Conservation (phyloP, 1,284 basidiomycete genomes). For the Porphyrellus sp. region DNA sequence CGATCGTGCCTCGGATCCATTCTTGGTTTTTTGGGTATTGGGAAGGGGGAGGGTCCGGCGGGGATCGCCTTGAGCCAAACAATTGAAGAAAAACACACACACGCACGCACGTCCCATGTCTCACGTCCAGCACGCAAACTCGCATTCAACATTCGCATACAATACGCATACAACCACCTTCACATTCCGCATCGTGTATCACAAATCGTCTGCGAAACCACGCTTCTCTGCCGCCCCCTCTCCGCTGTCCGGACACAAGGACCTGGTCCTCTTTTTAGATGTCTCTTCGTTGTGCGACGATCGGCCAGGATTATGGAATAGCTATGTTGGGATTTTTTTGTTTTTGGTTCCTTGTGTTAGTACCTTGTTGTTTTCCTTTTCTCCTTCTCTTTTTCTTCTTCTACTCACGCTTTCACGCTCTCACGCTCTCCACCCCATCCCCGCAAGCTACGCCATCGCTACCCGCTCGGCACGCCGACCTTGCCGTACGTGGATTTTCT, state of each 20-base stretch:
- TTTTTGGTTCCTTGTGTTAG: conserved; percentile 10
- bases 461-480: no score
- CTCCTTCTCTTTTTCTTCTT: background rate
- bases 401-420: background rate
- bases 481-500: no score
- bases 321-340: background rate
- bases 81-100: no score
- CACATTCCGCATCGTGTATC: conserved; percentile 4
- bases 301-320: conserved; percentile 7
- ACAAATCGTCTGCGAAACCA: conserved; percentile 1
- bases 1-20: background rate
- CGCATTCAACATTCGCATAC: conserved; percentile 13
- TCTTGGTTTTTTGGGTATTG: conserved; percentile 14
- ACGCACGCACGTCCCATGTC: no score
- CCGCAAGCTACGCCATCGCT: background rate
- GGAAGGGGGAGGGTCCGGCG: conserved; percentile 13
- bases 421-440: background rate
- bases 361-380: background rate
- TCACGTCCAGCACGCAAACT: background rate
- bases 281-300: conserved; percentile 1
- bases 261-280: conserved; percentile 7
- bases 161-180: background rate
- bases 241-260: conserved; percentile 15
- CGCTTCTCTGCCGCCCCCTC: background rate
- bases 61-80: background rate